A percentile compares a stretch with the other conserved stretches of the same genome.
Evolutionary conservation across 768 basidiomycete species (phyloP).

Genomic region (Boletus bicolor): DNA sequence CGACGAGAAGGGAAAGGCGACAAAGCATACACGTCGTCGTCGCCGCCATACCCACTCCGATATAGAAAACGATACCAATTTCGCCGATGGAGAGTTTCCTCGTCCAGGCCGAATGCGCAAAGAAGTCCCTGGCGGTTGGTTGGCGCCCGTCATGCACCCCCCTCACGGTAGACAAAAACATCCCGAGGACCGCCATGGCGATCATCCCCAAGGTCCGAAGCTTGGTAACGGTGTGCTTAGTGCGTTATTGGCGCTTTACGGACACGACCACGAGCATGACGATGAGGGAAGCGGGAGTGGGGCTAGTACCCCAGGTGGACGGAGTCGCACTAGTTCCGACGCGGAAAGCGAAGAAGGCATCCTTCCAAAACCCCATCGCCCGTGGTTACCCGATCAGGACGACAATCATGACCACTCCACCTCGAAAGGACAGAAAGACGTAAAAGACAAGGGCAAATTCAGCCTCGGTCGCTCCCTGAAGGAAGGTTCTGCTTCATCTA

Average conservation of each 20-base stretch:
- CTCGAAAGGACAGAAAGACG: not conserved
- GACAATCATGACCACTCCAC: not conserved
- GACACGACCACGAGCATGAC: slow-evolving; percentile 26
- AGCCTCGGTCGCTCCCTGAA: slow-evolving; percentile 20
- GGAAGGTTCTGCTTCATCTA: slow-evolving; percentile 25
- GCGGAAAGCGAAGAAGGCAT: slow-evolving; percentile 17
- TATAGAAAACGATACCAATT: slow-evolving; percentile 7
- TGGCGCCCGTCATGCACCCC: slow-evolving; percentile 2
- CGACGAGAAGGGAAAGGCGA: slow-evolving; percentile 11
- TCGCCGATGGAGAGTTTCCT: not conserved
- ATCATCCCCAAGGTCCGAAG: slow-evolving; percentile 7
- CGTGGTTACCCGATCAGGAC: slow-evolving; percentile 20
- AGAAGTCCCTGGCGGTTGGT: slow-evolving; percentile 19
- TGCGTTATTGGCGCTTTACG: slow-evolving; percentile 63
- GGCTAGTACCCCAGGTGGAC: slow-evolving; percentile 16
- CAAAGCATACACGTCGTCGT: not conserved
- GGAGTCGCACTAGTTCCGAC: slow-evolving; percentile 23
- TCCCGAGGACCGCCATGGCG: slow-evolving; percentile 4
- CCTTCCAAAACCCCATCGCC: slow-evolving; percentile 17
- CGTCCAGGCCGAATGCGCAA: slow-evolving; percentile 14
- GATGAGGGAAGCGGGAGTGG: slow-evolving; percentile 28
- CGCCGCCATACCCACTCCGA: slow-evolving; percentile 8
- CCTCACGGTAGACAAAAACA: slow-evolving; percentile 1
- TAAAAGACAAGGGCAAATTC: slow-evolving; percentile 2
- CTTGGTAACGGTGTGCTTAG: slow-evolving; percentile 58